phyloP scores from a whole-genome alignment of 208 protist species.

The Crithidia brevicula region DNA sequence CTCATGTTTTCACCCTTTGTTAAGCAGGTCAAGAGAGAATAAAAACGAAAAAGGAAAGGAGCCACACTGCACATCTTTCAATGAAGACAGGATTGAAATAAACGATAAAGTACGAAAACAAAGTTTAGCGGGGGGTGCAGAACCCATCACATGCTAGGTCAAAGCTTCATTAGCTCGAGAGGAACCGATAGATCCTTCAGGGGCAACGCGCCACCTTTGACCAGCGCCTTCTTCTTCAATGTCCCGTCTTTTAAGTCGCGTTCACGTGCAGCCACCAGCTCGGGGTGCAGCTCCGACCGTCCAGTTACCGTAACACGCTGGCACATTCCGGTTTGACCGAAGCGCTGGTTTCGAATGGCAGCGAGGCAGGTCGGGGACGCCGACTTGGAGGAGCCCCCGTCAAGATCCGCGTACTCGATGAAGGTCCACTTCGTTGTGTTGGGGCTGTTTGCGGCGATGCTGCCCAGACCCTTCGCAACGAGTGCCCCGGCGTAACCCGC shows the following conservation, averaged over 20 bases:
- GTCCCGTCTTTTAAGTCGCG: constrained; percentile 35
- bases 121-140: no score
- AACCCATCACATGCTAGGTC: neutral
- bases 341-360: constrained; percentile 71
- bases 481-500: constrained; percentile 56
- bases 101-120: neutral
- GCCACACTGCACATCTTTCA: neutral
- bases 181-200: constrained; percentile 63
- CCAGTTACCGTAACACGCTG: constrained; percentile 70
- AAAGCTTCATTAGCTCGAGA: constrained; percentile 62
- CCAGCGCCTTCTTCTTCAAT: constrained; percentile 38
- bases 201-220: constrained; percentile 43
- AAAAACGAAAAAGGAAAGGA: neutral
- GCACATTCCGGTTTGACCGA: constrained; percentile 70
- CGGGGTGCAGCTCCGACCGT: constrained; percentile 43
- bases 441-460: constrained; percentile 64
- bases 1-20: neutral
- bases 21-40: neutral
- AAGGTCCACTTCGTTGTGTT: constrained; percentile 84
- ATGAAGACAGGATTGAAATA: no score
- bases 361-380: constrained; percentile 44
- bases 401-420: constrained; percentile 68
- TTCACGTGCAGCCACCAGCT: constrained; percentile 34
- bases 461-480: constrained; percentile 58
- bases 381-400: constrained; percentile 29